Conservation (phyloP, 2,329 filamentous ascomycete genomes). For the Penicillium aurantiogriseum region DNA sequence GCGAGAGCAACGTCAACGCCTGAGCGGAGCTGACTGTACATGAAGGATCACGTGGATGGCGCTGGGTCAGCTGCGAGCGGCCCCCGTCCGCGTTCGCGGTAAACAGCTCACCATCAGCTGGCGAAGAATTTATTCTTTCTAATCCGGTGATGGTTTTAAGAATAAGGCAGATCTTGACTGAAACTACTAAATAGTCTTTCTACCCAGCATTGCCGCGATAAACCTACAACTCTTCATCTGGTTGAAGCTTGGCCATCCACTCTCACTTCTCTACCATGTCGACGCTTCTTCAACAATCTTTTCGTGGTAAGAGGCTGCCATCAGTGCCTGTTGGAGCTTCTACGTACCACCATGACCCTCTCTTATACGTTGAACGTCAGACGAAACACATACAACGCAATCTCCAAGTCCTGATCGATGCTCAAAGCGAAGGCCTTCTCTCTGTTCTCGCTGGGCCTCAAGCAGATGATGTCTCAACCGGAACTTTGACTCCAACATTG, state of each 20-base stretch:
- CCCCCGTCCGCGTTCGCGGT: background rate
- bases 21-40: slow-evolving; percentile 22
- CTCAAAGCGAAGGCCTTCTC: slow-evolving; percentile 58
- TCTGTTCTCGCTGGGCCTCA: slow-evolving; percentile 45
- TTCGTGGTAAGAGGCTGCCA: slow-evolving; percentile 24
- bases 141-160: background rate
- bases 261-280: slow-evolving; percentile 28
- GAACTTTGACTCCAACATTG: slow-evolving; percentile 40
- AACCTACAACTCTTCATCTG: background rate
- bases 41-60: slow-evolving; percentile 19
- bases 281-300: slow-evolving; percentile 24
- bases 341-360: slow-evolving; percentile 39
- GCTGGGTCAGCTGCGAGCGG: slow-evolving; percentile 8
- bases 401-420: slow-evolving; percentile 60
- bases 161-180: background rate
- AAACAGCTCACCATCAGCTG: background rate
- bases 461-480: slow-evolving; percentile 48
- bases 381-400: slow-evolving; percentile 56
- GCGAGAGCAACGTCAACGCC: slow-evolving; percentile 30
- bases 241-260: background rate
- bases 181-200: background rate
- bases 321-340: slow-evolving; percentile 33
- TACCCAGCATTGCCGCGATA: background rate
- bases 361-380: slow-evolving; percentile 53
- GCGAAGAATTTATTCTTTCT: background rate